Percentiles rank a stretch among this genome's conserved stretches.
Evolutionary conservation across 2,329 filamentous ascomycete genomes (phyloP).

Genomic region (Arthrobotrys sphaeroides): DNA sequence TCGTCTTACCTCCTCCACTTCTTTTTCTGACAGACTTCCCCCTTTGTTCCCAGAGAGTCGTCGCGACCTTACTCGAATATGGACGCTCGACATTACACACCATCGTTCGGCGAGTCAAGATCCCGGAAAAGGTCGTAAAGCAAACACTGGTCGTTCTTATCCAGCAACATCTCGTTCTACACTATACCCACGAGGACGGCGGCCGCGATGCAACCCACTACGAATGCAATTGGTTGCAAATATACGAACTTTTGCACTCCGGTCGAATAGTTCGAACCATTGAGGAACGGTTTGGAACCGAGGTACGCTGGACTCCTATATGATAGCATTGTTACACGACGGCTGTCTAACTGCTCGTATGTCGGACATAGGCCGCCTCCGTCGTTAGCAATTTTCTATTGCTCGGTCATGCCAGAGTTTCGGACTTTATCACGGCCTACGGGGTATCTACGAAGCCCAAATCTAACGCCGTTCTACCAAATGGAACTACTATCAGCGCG

Average conservation of each 20-base stretch:
- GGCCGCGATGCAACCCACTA: constrained; percentile 72
- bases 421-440: constrained; percentile 61
- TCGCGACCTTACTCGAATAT: constrained; percentile 77
- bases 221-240: constrained; percentile 80
- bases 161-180: constrained; percentile 85
- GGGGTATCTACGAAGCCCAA: constrained; percentile 56
- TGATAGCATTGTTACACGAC: neutral
- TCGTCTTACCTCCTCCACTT: neutral
- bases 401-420: constrained; percentile 60
- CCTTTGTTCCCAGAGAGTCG: constrained; percentile 78
- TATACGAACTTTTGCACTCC: constrained; percentile 82
- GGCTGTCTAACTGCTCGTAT: neutral
- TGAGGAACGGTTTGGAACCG: constrained; percentile 76
- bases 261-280: constrained; percentile 83
- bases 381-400: constrained; percentile 57
- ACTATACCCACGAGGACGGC: constrained; percentile 72
- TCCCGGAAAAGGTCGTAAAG: constrained; percentile 78
- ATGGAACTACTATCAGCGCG: constrained; percentile 56
- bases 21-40: neutral
- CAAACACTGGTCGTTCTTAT: constrained; percentile 84
- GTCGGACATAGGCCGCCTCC: constrained; percentile 52
- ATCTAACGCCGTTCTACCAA: constrained; percentile 16
- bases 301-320: constrained; percentile 66
- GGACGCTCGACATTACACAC: constrained; percentile 78
- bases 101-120: constrained; percentile 75